phyloP scores from a whole-genome alignment of 257 asterid genomes.

The Solanum peruvianum region DNA sequence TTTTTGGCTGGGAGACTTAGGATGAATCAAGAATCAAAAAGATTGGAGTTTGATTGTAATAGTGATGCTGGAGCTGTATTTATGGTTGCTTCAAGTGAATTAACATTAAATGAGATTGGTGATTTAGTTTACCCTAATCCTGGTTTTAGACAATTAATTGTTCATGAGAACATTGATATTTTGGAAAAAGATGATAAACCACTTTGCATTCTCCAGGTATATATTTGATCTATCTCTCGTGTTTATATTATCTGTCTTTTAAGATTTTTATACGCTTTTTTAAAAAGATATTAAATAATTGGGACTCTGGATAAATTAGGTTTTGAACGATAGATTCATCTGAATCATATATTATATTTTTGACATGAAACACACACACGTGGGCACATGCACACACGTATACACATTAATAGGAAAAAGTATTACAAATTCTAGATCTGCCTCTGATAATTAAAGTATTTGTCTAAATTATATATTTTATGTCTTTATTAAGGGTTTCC shows the following conservation, averaged over 20 bases:
- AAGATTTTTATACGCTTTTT: background rate
- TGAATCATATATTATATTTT: background rate
- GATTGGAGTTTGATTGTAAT: constrained; percentile 55
- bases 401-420: background rate
- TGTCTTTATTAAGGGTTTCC: background rate
- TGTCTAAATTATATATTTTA: background rate
- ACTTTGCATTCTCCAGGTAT: constrained; percentile 73
- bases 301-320: background rate
- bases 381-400: background rate
- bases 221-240: background rate
- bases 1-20: constrained; percentile 61
- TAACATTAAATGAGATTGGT: constrained; percentile 42
- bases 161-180: constrained; percentile 18
- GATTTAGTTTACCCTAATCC: constrained; percentile 76
- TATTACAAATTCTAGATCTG: background rate
- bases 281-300: background rate
- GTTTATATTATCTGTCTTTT: background rate
- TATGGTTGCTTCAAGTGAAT: constrained; percentile 47
- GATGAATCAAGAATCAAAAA: constrained; percentile 16
- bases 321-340: background rate
- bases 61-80: constrained; percentile 38
- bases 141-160: constrained; percentile 57
- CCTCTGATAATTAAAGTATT: background rate
- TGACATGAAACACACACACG: background rate
- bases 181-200: constrained; percentile 45